Conservation (phyloP, 345 rosid species). For the Lagerstroemia speciosa region DNA sequence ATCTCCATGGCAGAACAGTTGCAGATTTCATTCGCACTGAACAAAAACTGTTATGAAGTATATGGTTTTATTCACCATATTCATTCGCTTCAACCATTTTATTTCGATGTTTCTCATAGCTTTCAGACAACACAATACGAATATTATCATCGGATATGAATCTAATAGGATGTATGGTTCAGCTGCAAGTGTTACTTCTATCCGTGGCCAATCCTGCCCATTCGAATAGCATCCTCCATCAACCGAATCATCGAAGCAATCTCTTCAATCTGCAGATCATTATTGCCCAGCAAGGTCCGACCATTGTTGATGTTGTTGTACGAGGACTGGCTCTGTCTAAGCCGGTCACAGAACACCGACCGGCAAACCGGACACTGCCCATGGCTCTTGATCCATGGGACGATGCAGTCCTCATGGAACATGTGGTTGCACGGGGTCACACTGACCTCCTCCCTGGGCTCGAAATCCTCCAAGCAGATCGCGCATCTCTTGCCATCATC, state of each 20-base stretch:
- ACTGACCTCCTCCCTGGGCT: slow-evolving; percentile 50
- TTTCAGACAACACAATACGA: background rate
- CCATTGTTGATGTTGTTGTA: background rate
- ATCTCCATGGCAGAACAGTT: no score
- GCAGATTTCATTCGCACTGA: no score
- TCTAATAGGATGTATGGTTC: background rate
- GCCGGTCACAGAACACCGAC: slow-evolving; percentile 27
- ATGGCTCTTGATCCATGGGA: slow-evolving; percentile 59
- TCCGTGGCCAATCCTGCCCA: slow-evolving; percentile 3
- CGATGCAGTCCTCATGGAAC: slow-evolving; percentile 80
- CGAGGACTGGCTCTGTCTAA: slow-evolving; percentile 6
- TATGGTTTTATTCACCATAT: background rate
- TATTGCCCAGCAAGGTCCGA: slow-evolving; percentile 7
- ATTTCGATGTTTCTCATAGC: background rate
- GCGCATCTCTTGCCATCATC: slow-evolving; percentile 55
- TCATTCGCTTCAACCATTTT: background rate
- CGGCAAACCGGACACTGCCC: slow-evolving; percentile 78
- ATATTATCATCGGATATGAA: background rate
- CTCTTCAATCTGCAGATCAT: slow-evolving; percentile 23
- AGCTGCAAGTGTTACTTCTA: background rate
- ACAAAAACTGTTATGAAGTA: no score
- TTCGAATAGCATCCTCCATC: slow-evolving; percentile 34
- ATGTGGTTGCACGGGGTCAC: slow-evolving; percentile 74
- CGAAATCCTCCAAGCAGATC: slow-evolving; percentile 80
- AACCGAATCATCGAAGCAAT: slow-evolving; percentile 33